phyloP scores from a whole-genome alignment of 2,329 filamentous ascomycete genomes.

The Lomentospora prolificans region DNA sequence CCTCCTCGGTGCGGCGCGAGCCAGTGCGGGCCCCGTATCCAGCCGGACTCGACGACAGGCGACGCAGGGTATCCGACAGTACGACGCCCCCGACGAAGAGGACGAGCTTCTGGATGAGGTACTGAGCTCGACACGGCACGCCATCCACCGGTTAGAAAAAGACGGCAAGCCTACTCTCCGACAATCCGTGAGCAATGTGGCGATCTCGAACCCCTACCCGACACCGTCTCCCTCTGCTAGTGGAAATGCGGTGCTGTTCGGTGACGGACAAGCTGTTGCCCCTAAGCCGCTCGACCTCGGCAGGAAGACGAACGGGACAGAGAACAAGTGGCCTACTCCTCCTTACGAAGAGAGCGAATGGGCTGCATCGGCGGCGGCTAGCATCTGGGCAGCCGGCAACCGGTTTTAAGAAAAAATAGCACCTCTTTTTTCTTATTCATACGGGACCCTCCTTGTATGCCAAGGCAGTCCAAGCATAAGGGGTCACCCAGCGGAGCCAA shows the following conservation, averaged over 20 bases:
- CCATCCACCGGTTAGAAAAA: constrained; percentile 60
- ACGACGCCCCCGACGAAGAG: constrained; percentile 92
- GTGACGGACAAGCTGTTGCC: constrained; percentile 50
- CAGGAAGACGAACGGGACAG: constrained; percentile 39
- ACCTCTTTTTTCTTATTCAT: neutral
- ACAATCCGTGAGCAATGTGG: constrained; percentile 56
- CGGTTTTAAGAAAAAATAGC: constrained; percentile 35
- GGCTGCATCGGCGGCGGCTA: constrained; percentile 73
- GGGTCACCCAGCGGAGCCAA: neutral
- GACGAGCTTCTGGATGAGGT: constrained; percentile 92
- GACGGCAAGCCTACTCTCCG: constrained; percentile 39
- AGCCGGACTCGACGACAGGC: constrained; percentile 73
- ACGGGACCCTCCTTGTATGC: too few relatives aligned
- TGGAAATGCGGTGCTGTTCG: constrained; percentile 66
- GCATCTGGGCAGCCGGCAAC: constrained; percentile 65
- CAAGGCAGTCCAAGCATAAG: too few relatives aligned
- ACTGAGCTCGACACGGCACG: constrained; percentile 65
- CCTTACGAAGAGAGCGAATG: constrained; percentile 92
- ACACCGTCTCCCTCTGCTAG: constrained; percentile 72
- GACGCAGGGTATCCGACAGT: constrained; percentile 64
- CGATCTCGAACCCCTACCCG: constrained; percentile 51
- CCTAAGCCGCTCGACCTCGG: constrained; percentile 63
- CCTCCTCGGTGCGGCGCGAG: constrained; percentile 43
- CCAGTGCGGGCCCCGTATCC: constrained; percentile 51
- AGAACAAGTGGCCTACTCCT: constrained; percentile 84